Base-by-base conservation (phyloP, 371 early-diverging fungal genomes). In the Rhizopus delemar region DNA sequence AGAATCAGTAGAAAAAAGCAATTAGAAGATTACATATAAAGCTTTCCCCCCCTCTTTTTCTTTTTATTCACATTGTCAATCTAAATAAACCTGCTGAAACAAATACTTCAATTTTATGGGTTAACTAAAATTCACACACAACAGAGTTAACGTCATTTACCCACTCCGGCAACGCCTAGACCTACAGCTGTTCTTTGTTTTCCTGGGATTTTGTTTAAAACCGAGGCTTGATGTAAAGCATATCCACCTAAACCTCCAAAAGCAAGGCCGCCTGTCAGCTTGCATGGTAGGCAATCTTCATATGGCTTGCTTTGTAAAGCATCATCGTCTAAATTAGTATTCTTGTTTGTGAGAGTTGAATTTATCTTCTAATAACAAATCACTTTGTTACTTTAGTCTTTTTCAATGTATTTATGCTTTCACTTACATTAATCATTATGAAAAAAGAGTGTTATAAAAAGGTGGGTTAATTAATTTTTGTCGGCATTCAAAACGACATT, bases 1-100 rank as follows among this genome's bases (percentile, higher is more conserved):
- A 63, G 43, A 61, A 15, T 48, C 8, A 59, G 43, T 12, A 53
- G 46, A 39, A 62, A 45, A 39, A 50, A 45, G 6, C 4, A 41
- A 7, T 11, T 39, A 38, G 39, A 53, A 39, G 39, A 38, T 22
- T 53, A 38, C 4, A 9, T 29, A 9, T 22, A 48, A 29, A 29
- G 22, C 22, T 6, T 28, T 5, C 8, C 5, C 15, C 8, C 29
- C 29, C 22, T 43, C 5, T 48, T 57, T 57, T 48, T 57, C 50
- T 29, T 50, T 60, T 53, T 66, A 78, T 46, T 22, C 22, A 22
- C 22, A 75, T 50, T n/a, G 58, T 28, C 13, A 73, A 59, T 64
- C 78, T 58, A 50, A 73, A 78, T 3, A 78, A n/a, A 12, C 78
- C 78, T 16, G 78, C 78, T 9, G 75, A 78, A 32, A 78, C 49